Evolutionary conservation across 2,329 filamentous ascomycete species (phyloP).

Genomic region (Aspergillus brunneoviolaceus): DNA sequence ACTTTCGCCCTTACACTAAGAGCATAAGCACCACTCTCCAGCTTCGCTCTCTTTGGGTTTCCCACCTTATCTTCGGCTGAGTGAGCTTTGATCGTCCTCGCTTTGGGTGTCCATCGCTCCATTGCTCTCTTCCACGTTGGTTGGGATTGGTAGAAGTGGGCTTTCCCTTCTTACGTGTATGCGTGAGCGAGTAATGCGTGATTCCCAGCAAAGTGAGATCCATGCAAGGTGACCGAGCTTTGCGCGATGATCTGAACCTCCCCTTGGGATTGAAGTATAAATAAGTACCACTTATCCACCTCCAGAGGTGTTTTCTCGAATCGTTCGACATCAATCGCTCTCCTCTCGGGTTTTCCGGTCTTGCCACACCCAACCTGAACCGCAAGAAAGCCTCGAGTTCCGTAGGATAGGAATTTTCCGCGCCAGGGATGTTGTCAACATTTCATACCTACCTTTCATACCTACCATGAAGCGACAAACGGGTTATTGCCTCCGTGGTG

Average conservation of each 20-base stretch:
- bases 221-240: slow-evolving; percentile 3
- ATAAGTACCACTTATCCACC: neutral
- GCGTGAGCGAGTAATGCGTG: no score
- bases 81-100: neutral
- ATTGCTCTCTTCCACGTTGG: neutral
- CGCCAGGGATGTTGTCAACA: neutral
- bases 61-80: neutral
- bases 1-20: neutral
- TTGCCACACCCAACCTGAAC: neutral
- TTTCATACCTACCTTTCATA: neutral
- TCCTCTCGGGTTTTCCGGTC: neutral
- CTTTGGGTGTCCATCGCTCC: slow-evolving; percentile 4
- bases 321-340: slow-evolving; percentile 1
- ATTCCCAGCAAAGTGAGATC: slow-evolving; percentile 2
- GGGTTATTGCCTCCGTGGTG: slow-evolving; percentile 7
- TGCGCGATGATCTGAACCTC: neutral
- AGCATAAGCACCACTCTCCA: neutral
- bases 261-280: neutral
- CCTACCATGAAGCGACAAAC: neutral
- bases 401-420: neutral
- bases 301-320: neutral
- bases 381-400: neutral
- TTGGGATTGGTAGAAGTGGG: slow-evolving; percentile 5
- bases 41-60: slow-evolving; percentile 1
- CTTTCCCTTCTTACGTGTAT: slow-evolving; percentile 5